Evolutionary conservation across 352 stramenopile species (phyloP), one percentile per base, ranked within the genome.

Genomic region (Halophytophthora polymorphica): DNA sequence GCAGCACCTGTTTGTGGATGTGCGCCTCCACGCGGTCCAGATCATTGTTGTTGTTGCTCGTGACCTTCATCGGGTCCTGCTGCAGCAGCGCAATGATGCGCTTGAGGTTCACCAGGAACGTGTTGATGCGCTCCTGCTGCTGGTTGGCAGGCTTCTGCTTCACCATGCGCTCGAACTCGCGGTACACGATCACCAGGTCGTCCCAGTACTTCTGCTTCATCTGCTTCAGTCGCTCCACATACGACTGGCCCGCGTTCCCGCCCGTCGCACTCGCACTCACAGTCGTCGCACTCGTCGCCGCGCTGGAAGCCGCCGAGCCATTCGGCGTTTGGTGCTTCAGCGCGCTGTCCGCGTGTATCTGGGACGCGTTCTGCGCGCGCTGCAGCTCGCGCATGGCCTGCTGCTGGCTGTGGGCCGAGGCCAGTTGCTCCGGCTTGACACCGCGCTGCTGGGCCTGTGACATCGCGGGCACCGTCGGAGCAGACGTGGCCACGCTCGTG

Each of bases 191-290:
- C 41, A 93, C 73, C 11, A 93, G 46, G 44, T 90, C 80, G 22
- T 93, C 76, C 80, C 80, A 93, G 42, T 93, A 91, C 53, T 93
- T 93, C 18, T 61, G 56, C 45, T 86, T 88, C 61, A 90, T 74
- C 50, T 89, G 73, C 46, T 82, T 83, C 15, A 90, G 64, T 17
- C 78, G 70, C 21, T 93, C 80, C 22, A 73, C 73, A 56, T 93
- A 93, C 14, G 76, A 76, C 47, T 68, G 56, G n/a, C 58, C 73
- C 31, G 28, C 53, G 36, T 51, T 58, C 8, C 56, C 54, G 19
- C 50, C 54, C n/a, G 42, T 63, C 6, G 50, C 50, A 7, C 36
- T 21, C 21, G 38, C 40, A 1, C 23, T 50, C 12, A 40, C 52
- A 1, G 55, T 15, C 25, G 71, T 29, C 43, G 62, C 48, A 14